phyloP scores from a whole-genome alignment of 306 rosid species.

The Ammopiptanthus mongolicus region DNA sequence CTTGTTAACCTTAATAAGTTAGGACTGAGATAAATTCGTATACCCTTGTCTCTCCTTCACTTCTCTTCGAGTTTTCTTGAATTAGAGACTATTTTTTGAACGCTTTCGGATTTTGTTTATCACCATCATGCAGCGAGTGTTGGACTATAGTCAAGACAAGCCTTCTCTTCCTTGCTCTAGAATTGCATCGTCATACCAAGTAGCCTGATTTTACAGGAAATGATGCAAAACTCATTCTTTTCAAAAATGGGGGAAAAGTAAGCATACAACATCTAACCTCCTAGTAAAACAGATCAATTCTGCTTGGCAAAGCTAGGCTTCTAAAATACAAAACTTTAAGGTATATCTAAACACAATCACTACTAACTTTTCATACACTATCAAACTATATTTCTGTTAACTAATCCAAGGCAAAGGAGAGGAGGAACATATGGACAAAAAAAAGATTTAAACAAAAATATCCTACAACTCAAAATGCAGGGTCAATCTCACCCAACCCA shows the following conservation, averaged over 20 bases:
- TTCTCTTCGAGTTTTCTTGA: too few relatives aligned
- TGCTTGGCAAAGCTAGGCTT: constrained; percentile 42
- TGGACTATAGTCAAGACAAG: too few relatives aligned
- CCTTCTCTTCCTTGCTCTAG: too few relatives aligned
- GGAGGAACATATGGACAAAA: constrained; percentile 37
- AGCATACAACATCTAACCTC: constrained; percentile 49
- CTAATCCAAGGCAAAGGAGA: constrained; percentile 13
- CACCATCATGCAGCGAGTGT: too few relatives aligned
- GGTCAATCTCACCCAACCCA: constrained; percentile 33
- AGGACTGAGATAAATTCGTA: too few relatives aligned
- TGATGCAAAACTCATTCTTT: constrained; percentile 18
- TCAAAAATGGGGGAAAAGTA: neutral
- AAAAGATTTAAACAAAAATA: constrained; percentile 35
- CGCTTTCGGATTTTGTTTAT: too few relatives aligned
- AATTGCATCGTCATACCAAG: too few relatives aligned
- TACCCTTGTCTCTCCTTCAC: too few relatives aligned
- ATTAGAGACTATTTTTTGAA: too few relatives aligned
- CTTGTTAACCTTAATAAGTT: too few relatives aligned
- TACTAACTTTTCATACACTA: constrained; percentile 52
- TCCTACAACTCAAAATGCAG: constrained; percentile 47
- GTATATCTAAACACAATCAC: constrained; percentile 44
- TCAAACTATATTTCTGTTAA: constrained; percentile 51
- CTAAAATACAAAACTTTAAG: constrained; percentile 42
- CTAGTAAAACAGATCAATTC: constrained; percentile 29
- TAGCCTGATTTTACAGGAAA: neutral